Percentiles rank a stretch among this genome's conserved stretches.
phyloP scores from a whole-genome alignment of 345 rosid species.

The Eucalyptus pauciflora region DNA sequence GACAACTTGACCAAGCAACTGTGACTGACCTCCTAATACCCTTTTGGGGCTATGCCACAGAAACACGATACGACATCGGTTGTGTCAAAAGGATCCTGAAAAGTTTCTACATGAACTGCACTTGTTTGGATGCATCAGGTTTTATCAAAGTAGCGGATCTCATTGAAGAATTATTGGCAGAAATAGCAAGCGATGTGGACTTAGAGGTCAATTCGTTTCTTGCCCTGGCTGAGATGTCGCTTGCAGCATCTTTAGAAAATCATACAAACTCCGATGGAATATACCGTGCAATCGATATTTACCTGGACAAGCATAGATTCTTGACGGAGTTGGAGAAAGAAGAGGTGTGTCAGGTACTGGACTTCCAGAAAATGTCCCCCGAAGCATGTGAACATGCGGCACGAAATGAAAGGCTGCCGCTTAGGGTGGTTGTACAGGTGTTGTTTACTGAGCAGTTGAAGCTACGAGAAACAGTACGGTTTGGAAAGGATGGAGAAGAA shows the following conservation, averaged over 20 bases:
- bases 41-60: constrained; percentile 33
- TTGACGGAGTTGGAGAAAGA: constrained; percentile 55
- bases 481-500: constrained; percentile 3
- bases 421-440: constrained; percentile 46
- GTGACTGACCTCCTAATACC: constrained; percentile 46
- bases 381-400: constrained; percentile 58
- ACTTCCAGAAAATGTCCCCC: constrained; percentile 50
- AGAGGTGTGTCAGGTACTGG: constrained; percentile 53
- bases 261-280: constrained; percentile 45
- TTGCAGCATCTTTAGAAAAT: constrained; percentile 27
- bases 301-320: constrained; percentile 49
- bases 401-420: constrained; percentile 50
- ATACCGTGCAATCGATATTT: constrained; percentile 61
- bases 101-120: constrained; percentile 32
- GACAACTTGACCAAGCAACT: constrained; percentile 56
- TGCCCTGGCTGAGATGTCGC: constrained; percentile 38
- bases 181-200: constrained; percentile 48
- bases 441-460: constrained; percentile 47
- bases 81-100: constrained; percentile 49
- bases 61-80: constrained; percentile 41
- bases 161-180: constrained; percentile 51
- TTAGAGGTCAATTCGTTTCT: constrained; percentile 38
- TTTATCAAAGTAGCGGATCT: constrained; percentile 43
- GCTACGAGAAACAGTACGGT: constrained; percentile 29
- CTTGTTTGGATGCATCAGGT: constrained; percentile 3